Percentiles rank a stretch among this genome's conserved stretches.
phyloP scores from a whole-genome alignment of 805 yeast genomes.

The Nakazawaea wyomingensis region DNA sequence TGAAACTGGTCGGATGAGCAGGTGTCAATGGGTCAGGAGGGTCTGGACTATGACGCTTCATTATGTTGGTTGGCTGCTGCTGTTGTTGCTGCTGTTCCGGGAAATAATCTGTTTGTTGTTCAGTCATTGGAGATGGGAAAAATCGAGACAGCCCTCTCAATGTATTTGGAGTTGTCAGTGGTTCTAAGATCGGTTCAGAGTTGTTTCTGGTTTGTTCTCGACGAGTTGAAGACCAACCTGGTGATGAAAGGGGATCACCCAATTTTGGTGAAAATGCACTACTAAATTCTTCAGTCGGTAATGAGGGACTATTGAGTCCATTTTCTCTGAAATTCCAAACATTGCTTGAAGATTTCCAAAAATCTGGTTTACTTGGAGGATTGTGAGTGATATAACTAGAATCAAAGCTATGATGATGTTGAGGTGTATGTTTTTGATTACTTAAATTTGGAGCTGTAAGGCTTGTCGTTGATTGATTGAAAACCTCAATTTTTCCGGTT shows the following conservation, averaged over 20 bases:
- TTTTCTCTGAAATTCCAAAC: conserved; percentile 12
- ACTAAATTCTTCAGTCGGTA: not conserved
- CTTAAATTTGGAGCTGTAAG: not conserved
- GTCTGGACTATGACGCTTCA: conserved; percentile 5
- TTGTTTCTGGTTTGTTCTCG: conserved; percentile 1
- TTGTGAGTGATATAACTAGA: conserved; percentile 10
- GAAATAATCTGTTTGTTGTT: conserved; percentile 17
- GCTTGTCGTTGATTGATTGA: not conserved
- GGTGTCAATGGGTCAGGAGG: conserved; percentile 5
- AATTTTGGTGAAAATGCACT: conserved; percentile 5
- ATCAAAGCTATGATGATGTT: conserved; percentile 12
- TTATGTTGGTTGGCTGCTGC: too few species aligned
- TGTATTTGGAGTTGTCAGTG: conserved; percentile 17
- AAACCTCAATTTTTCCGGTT: conserved; percentile 13
- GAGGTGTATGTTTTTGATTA: not conserved
- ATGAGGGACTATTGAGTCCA: not conserved
- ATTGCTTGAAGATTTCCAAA: conserved; percentile 5
- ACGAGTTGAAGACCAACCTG: conserved; percentile 3
- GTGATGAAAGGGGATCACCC: conserved; percentile 2
- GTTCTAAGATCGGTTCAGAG: not conserved
- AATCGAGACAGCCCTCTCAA: conserved; percentile 26
- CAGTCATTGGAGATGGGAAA: conserved; percentile 28
- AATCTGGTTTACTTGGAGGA: not conserved
- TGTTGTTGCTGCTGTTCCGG: conserved; percentile 4
- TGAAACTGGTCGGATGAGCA: too few species aligned